Evolutionary conservation across 2,329 filamentous ascomycete genomes (phyloP).

Genomic region (Scopulariopsis brevicaulis): DNA sequence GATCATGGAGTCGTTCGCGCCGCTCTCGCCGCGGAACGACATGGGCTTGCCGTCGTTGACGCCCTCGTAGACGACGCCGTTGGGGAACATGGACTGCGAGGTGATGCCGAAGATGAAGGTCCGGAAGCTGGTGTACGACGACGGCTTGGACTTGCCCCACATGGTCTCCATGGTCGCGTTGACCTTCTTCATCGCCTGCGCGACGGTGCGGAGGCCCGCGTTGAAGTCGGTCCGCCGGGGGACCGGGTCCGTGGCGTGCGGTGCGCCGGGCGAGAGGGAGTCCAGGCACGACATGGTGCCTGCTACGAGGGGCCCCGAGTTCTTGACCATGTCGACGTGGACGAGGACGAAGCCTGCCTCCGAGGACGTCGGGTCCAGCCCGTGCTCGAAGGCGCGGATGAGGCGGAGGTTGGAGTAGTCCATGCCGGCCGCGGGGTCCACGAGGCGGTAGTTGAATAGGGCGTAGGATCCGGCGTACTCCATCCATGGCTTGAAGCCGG

Average conservation of each 20-base stretch:
- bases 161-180: slow-evolving; percentile 79
- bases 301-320: slow-evolving; percentile 67
- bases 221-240: slow-evolving; percentile 48
- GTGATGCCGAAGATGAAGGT: slow-evolving; percentile 98
- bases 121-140: slow-evolving; percentile 78
- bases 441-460: slow-evolving; percentile 55
- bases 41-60: slow-evolving; percentile 59
- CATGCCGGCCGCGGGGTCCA: slow-evolving; percentile 43
- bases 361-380: slow-evolving; percentile 74
- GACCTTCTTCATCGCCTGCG: slow-evolving; percentile 48
- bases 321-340: slow-evolving; percentile 89
- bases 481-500: slow-evolving; percentile 85
- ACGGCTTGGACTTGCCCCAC: slow-evolving; percentile 81
- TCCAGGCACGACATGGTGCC: slow-evolving; percentile 56
- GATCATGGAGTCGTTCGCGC: slow-evolving; percentile 91
- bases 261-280: slow-evolving; percentile 12
- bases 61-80: slow-evolving; percentile 83
- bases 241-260: slow-evolving; percentile 7
- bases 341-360: slow-evolving; percentile 95
- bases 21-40: slow-evolving; percentile 82
- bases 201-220: slow-evolving; percentile 43
- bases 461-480: slow-evolving; percentile 65
- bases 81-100: slow-evolving; percentile 84
- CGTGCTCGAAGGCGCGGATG: slow-evolving; percentile 83
- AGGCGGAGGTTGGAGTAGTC: slow-evolving; percentile 63